Conservation (phyloP, 306 rosid genomes). For the Lithocarpus polystachyus region DNA sequence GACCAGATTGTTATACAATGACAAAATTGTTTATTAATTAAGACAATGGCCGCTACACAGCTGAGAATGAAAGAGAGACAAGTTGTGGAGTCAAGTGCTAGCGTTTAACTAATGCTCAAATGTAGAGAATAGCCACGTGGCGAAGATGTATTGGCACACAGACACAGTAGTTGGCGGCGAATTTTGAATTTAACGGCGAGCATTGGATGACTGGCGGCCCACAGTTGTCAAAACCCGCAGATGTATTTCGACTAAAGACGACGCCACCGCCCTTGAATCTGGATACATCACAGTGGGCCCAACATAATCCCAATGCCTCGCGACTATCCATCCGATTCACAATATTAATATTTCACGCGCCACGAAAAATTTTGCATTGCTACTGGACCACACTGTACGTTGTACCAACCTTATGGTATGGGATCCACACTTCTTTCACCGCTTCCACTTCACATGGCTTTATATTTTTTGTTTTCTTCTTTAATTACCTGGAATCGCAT, state of each 20-base stretch:
- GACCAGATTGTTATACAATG: too few relatives aligned
- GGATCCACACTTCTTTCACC: neutral
- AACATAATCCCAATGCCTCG: too few relatives aligned
- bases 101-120: too few relatives aligned
- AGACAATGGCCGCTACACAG: too few relatives aligned
- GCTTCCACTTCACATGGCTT: neutral
- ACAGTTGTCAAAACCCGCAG: slow-evolving; percentile 23
- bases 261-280: neutral
- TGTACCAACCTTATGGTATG: neutral
- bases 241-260: neutral
- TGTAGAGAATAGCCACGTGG: neutral
- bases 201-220: neutral
- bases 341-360: slow-evolving; percentile 12
- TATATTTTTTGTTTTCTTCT: neutral
- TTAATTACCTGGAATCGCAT: too few relatives aligned
- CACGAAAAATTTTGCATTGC: neutral
- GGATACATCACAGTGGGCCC: neutral
- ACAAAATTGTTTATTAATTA: too few relatives aligned
- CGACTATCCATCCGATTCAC: too few relatives aligned
- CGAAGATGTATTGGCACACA: neutral
- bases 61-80: neutral
- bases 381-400: too few relatives aligned
- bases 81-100: too few relatives aligned
- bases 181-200: neutral
- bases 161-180: neutral